These are phyloP conservation scores for Vaccinium macrocarpon DNA, from an alignment of 148 eudicot genomes.

Conservation along the genomic window DNA sequence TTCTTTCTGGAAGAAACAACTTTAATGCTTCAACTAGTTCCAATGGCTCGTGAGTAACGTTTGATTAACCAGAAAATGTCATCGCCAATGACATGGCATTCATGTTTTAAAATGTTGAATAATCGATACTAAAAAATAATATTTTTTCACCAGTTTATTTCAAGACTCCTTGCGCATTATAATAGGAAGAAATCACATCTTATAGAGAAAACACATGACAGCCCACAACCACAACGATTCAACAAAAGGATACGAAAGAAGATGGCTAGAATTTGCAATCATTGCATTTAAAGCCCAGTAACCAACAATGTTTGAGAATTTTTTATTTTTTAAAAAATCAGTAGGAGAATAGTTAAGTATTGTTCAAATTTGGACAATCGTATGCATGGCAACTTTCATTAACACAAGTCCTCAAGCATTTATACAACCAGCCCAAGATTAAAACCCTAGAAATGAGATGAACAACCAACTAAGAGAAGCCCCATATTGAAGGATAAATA, in stretches of 20 bases:
- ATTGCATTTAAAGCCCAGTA: neutral
- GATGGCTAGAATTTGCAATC: neutral
- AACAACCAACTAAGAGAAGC: too few relatives aligned
- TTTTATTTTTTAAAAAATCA: neutral
- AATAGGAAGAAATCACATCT: neutral
- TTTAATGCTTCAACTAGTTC: conserved; percentile 4
- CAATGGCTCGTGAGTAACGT: neutral
- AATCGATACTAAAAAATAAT: neutral
- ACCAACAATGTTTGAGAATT: neutral
- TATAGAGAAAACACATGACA: neutral
- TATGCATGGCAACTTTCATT: too few relatives aligned
- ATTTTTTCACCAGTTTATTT: neutral
- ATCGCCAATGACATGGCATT: neutral
- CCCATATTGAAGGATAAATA: too few relatives aligned
- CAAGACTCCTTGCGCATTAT: neutral
- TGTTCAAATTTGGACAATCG: neutral
- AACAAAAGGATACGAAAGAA: neutral
- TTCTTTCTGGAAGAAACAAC: neutral
- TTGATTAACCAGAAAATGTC: neutral
- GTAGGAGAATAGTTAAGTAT: neutral
- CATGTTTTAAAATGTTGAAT: neutral
- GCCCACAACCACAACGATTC: too few relatives aligned
- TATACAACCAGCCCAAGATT: too few relatives aligned
- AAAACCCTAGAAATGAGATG: too few relatives aligned
- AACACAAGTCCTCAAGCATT: too few relatives aligned